Base-by-base conservation (phyloP, 1,284 basidiomycete species). In the Pseudozyma flocculosa region DNA sequence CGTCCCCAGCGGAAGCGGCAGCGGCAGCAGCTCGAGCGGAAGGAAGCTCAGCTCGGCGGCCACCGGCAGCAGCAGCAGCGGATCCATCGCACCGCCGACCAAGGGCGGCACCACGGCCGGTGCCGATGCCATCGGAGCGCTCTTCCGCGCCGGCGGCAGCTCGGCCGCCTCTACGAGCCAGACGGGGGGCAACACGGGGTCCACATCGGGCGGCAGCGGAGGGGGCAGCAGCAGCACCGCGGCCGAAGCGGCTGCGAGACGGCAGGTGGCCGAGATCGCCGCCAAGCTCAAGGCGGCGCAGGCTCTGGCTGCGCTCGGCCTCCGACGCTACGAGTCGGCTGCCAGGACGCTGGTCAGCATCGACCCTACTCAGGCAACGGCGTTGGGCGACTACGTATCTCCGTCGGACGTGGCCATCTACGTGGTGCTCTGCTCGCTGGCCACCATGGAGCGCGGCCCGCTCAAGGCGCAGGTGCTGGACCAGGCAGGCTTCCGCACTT, bases 321-420 rank as follows among this genome's bases (percentile, higher is more conserved):
- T 85, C 54, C 83, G 84, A 1, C 82, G 81, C 54, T 92, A 88
- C 72, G 86, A 89, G 60, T 86, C 86, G 61, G 90, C 90, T 0
- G 88, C 89, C 0, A 79, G 81, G 40, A 78, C 82, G 3, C 87
- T 93, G 74, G 76, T 90, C 43, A 85, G 84, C 54, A 80, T 88
- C 3, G 87, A 88, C n/a, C 48, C 57, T 9, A 43, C 43, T 2
- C 48, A 54, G 38, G 44, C 51, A 26, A 40, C 39, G 24, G 54
- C 54, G 18, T 42, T 65, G 18, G 32, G 43, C 4, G 57, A 90
- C 86, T 82, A 92, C 40, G 80, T 92, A 40, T 83, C 88, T 1
- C 83, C 87, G 0, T 84, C 84, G 1, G 91, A 93, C 73, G 85
- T 93, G 40, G 89, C 89, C 3, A 84, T 92, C 36, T 93, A 90